Evolutionary conservation across 305 asterid genomes (phyloP).

Genomic region (Solanum hybrid): DNA sequence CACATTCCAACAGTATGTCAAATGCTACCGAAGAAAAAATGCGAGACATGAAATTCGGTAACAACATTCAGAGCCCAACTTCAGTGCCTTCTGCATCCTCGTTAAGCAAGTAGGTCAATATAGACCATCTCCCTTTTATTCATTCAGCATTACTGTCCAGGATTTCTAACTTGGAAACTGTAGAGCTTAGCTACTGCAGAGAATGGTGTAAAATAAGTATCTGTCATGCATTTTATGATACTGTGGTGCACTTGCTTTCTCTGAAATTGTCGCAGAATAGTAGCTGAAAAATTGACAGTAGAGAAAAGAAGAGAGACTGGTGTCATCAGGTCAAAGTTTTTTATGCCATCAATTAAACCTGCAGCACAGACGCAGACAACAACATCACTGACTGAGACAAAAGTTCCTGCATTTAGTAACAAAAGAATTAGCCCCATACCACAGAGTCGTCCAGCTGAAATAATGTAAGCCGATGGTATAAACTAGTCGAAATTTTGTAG

Average conservation of each 20-base stretch:
- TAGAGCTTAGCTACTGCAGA: background rate
- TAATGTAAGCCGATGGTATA: constrained; percentile 25
- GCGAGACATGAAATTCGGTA: constrained; percentile 12
- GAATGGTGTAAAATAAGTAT: background rate
- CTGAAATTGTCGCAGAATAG: constrained; percentile 23
- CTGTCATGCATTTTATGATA: background rate
- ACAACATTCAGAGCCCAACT: constrained; percentile 21
- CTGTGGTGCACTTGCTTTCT: constrained; percentile 10
- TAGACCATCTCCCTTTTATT: constrained; percentile 5
- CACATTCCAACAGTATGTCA: constrained; percentile 14
- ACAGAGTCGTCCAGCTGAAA: constrained; percentile 26
- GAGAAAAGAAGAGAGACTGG: constrained; percentile 34
- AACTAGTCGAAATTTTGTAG: background rate
- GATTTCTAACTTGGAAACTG: background rate
- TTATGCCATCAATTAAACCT: constrained; percentile 32
- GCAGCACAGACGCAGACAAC: constrained; percentile 22
- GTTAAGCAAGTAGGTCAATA: constrained; percentile 27
- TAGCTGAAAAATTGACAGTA: constrained; percentile 17
- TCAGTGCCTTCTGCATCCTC: constrained; percentile 14
- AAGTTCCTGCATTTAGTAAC: constrained; percentile 22
- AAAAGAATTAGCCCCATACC: constrained; percentile 24
- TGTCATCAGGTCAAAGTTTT: constrained; percentile 31
- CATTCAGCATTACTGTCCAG: background rate
- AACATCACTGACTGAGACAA: constrained; percentile 23
- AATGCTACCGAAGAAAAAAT: constrained; percentile 10